phyloP scores from a whole-genome alignment of 164 flowering plant genomes.

The Magnolia officinalis region DNA sequence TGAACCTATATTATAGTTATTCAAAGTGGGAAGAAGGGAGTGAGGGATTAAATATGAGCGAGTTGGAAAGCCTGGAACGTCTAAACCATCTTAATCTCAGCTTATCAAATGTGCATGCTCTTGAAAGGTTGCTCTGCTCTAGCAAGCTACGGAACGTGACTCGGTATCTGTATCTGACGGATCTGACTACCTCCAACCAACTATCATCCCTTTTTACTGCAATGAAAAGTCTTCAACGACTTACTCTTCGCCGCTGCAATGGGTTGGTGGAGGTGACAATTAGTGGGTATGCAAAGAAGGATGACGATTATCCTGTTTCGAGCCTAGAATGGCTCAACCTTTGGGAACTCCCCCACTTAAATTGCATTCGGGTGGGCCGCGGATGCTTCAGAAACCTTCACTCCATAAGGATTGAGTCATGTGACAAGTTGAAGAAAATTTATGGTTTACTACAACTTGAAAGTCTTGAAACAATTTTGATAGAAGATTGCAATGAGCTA shows the following conservation, averaged over 20 bases:
- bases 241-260: not conserved
- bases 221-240: not conserved
- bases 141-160: not conserved
- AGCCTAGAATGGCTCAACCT: not conserved
- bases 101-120: not conserved
- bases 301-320: not conserved
- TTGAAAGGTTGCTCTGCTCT: not conserved
- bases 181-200: not conserved
- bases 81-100: slow-evolving; percentile 9
- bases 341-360: not conserved
- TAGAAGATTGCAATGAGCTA: slow-evolving; percentile 5
- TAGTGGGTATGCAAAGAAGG: not conserved
- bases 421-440: slow-evolving; percentile 12
- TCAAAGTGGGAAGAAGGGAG: not conserved
- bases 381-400: slow-evolving; percentile 8
- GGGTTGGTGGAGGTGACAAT: slow-evolving; percentile 9
- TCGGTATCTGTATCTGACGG: not conserved
- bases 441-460: slow-evolving; percentile 4
- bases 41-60: not conserved
- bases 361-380: not conserved
- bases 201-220: not conserved
- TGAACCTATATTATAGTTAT: not conserved
- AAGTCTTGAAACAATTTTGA: not conserved
- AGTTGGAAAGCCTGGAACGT: slow-evolving; percentile 4
- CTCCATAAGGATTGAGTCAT: not conserved